phyloP scores from a whole-genome alignment of 2,329 filamentous ascomycete species.

The Arthrobotrys iridis region DNA sequence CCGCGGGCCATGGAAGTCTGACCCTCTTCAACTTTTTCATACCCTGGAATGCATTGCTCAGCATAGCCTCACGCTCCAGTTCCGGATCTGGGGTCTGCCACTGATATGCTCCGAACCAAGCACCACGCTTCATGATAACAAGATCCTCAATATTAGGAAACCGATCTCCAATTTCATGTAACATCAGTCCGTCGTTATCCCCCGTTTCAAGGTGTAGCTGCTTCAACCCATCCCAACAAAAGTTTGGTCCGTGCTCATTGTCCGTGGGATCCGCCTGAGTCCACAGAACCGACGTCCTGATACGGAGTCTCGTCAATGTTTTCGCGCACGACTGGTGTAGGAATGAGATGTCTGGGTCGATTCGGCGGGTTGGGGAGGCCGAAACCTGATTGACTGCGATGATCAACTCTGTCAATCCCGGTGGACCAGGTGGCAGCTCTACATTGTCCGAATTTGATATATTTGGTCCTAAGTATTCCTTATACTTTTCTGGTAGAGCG shows the following conservation, averaged over 20 bases:
- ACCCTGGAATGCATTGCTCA: background rate
- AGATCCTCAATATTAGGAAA: background rate
- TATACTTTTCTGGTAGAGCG: background rate
- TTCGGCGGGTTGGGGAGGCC: background rate
- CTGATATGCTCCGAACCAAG: background rate
- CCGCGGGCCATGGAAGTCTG: background rate
- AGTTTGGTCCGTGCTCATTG: background rate
- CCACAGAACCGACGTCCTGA: background rate
- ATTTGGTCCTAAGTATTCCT: background rate
- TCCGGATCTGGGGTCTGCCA: background rate
- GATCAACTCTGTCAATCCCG: slow-evolving; percentile 1
- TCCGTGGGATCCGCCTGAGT: no score
- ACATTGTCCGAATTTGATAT: background rate
- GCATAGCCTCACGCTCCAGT: no score
- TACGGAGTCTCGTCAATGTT: background rate
- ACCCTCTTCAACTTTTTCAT: background rate
- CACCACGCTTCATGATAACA: background rate
- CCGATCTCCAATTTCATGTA: background rate
- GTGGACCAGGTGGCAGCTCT: background rate
- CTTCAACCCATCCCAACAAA: background rate
- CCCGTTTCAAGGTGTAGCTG: background rate
- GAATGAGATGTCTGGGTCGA: background rate
- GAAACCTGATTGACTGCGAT: background rate
- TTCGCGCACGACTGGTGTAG: background rate
- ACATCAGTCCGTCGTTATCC: background rate